Base-by-base conservation (phyloP, 805 yeast genomes). In the Candida tallmaniae region DNA sequence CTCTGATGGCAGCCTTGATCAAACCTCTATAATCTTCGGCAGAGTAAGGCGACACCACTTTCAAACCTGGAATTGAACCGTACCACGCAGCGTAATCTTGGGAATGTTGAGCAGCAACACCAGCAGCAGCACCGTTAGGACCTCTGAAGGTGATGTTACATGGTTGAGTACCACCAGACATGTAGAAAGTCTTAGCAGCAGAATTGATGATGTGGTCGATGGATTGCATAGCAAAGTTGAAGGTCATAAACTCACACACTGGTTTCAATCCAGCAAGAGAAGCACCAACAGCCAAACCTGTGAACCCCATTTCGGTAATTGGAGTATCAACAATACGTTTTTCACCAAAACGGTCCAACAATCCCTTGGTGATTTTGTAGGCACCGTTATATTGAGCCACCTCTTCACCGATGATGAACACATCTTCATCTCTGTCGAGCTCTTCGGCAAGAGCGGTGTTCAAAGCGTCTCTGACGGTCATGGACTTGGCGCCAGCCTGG, bases 361-460 rank as follows among this genome's bases (percentile, higher is more conserved):
- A 75, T 23, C 98, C 98, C 59, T 95, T 81, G 45, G 97, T 83
- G 45, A 93, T 83, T 73, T 93, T 93, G 73, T 93, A 93, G 41
- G 99, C 99, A 72, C 99, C 99, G 60, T 93, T 89, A 70, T 93
- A 93, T 65, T 90, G 97, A 29, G 96, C 98, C 47, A 93, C 98
- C 68, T 93, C 99, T 72, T 93, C 99, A 65, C 99, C 99, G 77
- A 93, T 84, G 51, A 93, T 65, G 73, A 87, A 93, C 29, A 93
- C 97, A 49, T 77, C 82, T 48, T 87, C 93, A 60, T 93, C 97
- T 50, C 90, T 77, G 70, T 90, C 97, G 72, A 93, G 74, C 69
- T 93, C 99, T 70, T 93, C 99, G 39, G 95, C 95, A 65, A 93
- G 73, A 20, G 96, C 98, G 45, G 80, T 69, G 73, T 93, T 93